Evolutionary conservation across 2,329 filamentous ascomycete genomes (phyloP).

Genomic region (Fusarium staphyleae): DNA sequence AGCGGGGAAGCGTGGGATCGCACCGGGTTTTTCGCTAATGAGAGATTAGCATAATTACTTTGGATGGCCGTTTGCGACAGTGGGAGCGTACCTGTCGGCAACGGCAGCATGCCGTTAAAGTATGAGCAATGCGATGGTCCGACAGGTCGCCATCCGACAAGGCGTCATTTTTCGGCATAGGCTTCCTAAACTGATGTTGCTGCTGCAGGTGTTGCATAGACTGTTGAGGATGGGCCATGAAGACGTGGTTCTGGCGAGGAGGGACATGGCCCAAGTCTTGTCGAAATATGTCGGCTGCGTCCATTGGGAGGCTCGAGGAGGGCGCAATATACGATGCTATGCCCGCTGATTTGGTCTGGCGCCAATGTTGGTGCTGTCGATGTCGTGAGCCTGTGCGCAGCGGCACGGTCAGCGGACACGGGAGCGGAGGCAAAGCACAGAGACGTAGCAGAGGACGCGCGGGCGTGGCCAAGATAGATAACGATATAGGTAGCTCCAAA

Average conservation of each 20-base stretch:
- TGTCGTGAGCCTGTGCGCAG: conserved; percentile 28
- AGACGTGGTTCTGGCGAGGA: conserved; percentile 47
- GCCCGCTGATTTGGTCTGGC: conserved; percentile 8
- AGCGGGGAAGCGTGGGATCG: conserved; percentile 90
- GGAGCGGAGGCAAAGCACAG: conserved; percentile 17
- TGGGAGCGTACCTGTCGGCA: conserved; percentile 71
- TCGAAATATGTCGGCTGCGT: conserved; percentile 65
- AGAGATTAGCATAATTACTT: conserved; percentile 21
- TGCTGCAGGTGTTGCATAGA: conserved; percentile 33
- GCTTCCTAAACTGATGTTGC: conserved; percentile 42
- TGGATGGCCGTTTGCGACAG: conserved; percentile 7
- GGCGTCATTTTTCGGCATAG: conserved; percentile 48
- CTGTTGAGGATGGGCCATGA: conserved; percentile 41
- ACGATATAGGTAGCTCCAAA: conserved; percentile 5
- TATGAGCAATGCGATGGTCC: conserved; percentile 74
- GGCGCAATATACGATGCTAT: conserved; percentile 11
- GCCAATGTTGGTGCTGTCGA: conserved; percentile 18
- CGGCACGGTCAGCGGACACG: conserved; percentile 22
- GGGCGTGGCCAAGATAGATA: conserved; percentile 8
- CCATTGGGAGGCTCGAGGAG: conserved; percentile 53
- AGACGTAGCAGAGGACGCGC: conserved; percentile 16
- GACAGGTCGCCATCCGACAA: conserved; percentile 58
- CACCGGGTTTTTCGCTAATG: conserved; percentile 90
- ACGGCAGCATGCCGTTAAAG: conserved; percentile 79
- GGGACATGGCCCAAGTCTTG: conserved; percentile 60